Evolutionary conservation across 371 early-diverging fungal species (phyloP).

Genomic region (Mucor ambiguus): DNA sequence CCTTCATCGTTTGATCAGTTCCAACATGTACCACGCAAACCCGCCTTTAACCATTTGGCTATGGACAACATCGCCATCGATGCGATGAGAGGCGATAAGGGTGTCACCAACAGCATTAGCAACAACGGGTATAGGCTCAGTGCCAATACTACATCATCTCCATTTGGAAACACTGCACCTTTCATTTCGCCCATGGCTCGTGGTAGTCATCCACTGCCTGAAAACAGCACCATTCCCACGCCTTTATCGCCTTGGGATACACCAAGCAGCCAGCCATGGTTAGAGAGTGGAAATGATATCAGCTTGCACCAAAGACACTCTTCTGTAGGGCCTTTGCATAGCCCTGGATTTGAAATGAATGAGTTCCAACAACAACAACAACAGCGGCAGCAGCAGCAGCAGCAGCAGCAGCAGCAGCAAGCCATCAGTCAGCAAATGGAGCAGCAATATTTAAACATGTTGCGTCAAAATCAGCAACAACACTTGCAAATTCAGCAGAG

Average conservation of each 20-base stretch:
- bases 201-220: not conserved
- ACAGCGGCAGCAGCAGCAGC: not conserved
- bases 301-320: not conserved
- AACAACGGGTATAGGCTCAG: not conserved
- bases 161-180: not conserved
- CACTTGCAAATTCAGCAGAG: slow-evolving; percentile 30
- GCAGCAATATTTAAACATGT: slow-evolving; percentile 41
- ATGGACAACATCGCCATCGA: not conserved
- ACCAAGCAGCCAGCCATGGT: not conserved
- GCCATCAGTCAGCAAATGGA: slow-evolving; percentile 20
- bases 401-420: not conserved
- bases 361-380: slow-evolving; percentile 6
- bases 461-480: slow-evolving; percentile 46
- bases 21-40: not conserved
- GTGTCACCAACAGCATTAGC: not conserved
- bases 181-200: not conserved
- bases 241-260: not conserved
- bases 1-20: not conserved
- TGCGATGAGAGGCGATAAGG: not conserved
- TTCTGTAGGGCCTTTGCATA: not conserved
- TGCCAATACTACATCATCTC: not conserved
- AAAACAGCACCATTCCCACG: not conserved
- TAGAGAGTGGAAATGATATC: not conserved
- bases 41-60: not conserved
- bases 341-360: not conserved